Percentiles rank a stretch among this genome's conserved stretches.
Evolutionary conservation across 2,329 filamentous ascomycete species (phyloP).

Genomic region (Bipolaris bicolor): DNA sequence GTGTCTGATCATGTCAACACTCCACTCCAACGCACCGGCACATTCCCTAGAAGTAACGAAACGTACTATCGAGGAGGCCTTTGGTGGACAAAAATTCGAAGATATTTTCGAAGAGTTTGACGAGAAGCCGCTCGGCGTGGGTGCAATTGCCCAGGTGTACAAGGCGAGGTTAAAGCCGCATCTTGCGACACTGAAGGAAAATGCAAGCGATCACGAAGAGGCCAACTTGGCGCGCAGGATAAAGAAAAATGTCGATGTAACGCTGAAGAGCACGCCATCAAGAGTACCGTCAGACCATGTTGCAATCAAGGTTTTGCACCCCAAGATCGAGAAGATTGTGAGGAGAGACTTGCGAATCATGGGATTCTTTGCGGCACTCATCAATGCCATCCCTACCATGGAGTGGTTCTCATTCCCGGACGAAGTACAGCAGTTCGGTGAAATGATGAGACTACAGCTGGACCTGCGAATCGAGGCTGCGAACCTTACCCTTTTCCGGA

Average conservation of each 20-base stretch:
- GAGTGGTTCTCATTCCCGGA: slow-evolving; percentile 97
- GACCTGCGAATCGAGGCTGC: slow-evolving; percentile 94
- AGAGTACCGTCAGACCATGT: slow-evolving; percentile 90
- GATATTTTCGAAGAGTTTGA: slow-evolving; percentile 98
- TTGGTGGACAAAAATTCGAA: slow-evolving; percentile 78
- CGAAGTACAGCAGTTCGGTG: slow-evolving; percentile 90
- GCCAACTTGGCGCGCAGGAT: slow-evolving; percentile 71
- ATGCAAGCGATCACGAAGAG: slow-evolving; percentile 59
- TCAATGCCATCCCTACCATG: slow-evolving; percentile 90
- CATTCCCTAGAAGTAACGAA: slow-evolving; percentile 84
- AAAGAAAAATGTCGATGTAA: slow-evolving; percentile 78
- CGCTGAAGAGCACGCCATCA: slow-evolving; percentile 85
- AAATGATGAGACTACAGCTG: slow-evolving; percentile 98
- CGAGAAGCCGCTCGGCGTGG: slow-evolving; percentile 85
- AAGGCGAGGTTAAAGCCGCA: slow-evolving; percentile 88
- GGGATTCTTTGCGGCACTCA: slow-evolving; percentile 81
- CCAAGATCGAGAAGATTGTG: slow-evolving; percentile 85
- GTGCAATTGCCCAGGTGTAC: slow-evolving; percentile 97
- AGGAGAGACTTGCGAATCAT: slow-evolving; percentile 93
- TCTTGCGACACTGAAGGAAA: slow-evolving; percentile 68
- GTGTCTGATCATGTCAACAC: slow-evolving; percentile 89
- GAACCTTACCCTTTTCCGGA: slow-evolving; percentile 85
- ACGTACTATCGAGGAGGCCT: slow-evolving; percentile 78
- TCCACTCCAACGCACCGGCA: slow-evolving; percentile 93
- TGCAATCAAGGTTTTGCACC: slow-evolving; percentile 94